phyloP scores from a whole-genome alignment of 305 asterid genomes.

The Fraxinus angustifolia region DNA sequence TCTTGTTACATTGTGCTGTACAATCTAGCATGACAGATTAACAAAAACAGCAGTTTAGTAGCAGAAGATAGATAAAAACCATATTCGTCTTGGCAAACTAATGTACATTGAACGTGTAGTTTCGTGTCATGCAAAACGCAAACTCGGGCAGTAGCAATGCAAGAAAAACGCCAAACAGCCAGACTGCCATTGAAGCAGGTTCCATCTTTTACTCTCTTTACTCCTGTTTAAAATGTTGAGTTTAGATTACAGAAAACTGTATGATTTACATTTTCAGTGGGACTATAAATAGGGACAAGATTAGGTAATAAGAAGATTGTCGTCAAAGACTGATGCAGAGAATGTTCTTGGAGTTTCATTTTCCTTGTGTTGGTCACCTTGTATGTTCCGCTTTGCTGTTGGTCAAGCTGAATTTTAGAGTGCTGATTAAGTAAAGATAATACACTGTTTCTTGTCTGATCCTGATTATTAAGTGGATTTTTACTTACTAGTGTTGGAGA shows the following conservation, averaged over 20 bases:
- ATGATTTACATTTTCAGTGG: neutral
- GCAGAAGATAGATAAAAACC: neutral
- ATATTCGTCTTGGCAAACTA: neutral
- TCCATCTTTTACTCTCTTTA: constrained; percentile 16
- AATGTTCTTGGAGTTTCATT: constrained; percentile 23
- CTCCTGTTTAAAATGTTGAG: neutral
- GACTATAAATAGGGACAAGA: constrained; percentile 32
- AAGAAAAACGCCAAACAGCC: constrained; percentile 27
- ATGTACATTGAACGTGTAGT: constrained; percentile 58
- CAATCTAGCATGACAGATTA: constrained; percentile 33
- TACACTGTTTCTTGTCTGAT: neutral
- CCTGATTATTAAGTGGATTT: constrained; percentile 1
- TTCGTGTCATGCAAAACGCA: constrained; percentile 39
- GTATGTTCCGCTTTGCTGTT: constrained; percentile 26
- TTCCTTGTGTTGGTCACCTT: constrained; percentile 24
- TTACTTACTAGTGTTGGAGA: neutral
- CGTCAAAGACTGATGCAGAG: constrained; percentile 13
- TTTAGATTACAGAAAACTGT: neutral
- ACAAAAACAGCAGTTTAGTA: neutral
- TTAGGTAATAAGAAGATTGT: constrained; percentile 35
- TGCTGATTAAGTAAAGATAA: constrained; percentile 45
- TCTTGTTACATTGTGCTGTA: constrained; percentile 51
- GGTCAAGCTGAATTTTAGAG: constrained; percentile 63
- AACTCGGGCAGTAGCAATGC: constrained; percentile 36
- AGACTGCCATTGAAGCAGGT: constrained; percentile 27